Percentiles rank a stretch among this genome's conserved stretches.
Conservation (phyloP, 352 stramenopile species). For the Pseudoperonospora humuli region DNA sequence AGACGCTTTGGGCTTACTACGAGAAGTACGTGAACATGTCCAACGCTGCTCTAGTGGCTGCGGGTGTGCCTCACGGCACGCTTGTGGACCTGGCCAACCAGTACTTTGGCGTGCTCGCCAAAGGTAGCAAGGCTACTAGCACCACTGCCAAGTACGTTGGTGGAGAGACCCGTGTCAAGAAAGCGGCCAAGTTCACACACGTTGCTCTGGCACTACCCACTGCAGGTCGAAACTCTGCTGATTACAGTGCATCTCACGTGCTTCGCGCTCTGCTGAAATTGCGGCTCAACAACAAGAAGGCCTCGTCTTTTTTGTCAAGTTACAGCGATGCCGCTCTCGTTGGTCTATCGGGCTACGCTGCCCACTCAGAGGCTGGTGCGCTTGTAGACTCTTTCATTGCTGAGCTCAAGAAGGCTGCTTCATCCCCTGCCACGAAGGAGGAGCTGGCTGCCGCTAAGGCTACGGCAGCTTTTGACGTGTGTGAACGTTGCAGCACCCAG, state of each 20-base stretch:
- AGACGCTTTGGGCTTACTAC: constrained; percentile 52
- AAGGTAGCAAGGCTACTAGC: constrained; percentile 18
- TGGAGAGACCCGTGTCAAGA: constrained; percentile 72
- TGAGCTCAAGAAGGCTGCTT: constrained; percentile 71
- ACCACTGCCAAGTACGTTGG: constrained; percentile 59
- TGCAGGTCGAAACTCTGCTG: constrained; percentile 31
- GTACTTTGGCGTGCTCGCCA: constrained; percentile 46
- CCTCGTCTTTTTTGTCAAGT: constrained; percentile 45
- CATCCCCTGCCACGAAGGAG: constrained; percentile 45
- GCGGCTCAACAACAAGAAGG: constrained; percentile 59
- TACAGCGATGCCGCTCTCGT: constrained; percentile 62
- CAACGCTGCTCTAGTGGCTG: constrained; percentile 52
- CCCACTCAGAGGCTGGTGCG: constrained; percentile 39
- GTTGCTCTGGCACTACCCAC: constrained; percentile 66
- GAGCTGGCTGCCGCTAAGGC: constrained; percentile 75
- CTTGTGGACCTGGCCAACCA: constrained; percentile 57
- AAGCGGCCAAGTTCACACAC: constrained; percentile 49
- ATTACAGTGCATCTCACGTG: constrained; percentile 54
- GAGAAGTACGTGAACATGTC: constrained; percentile 60
- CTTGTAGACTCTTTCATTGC: constrained; percentile 63
- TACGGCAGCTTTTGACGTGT: constrained; percentile 35
- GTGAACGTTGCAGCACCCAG: constrained; percentile 34
- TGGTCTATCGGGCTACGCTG: constrained; percentile 50
- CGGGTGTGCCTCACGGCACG: constrained; percentile 50
- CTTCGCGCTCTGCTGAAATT: constrained; percentile 52